Evolutionary conservation across 2,329 filamentous ascomycete species (phyloP).

Genomic region (Eurotiales sp.): DNA sequence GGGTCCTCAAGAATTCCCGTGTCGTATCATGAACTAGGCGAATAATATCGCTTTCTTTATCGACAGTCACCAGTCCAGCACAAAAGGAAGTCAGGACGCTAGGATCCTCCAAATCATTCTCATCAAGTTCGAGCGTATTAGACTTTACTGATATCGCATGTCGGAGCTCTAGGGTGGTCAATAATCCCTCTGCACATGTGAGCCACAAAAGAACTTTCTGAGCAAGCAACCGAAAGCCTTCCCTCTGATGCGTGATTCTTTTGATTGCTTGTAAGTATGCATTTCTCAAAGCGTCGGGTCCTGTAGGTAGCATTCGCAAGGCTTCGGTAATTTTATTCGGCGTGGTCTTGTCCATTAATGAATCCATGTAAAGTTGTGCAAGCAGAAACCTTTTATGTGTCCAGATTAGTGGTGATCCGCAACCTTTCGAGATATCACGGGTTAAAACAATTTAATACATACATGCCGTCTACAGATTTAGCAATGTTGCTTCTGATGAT

Average conservation of each 20-base stretch:
- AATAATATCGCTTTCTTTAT: constrained; percentile 26
- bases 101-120: constrained; percentile 31
- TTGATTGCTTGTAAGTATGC: constrained; percentile 44
- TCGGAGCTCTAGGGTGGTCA: constrained; percentile 36
- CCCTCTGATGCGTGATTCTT: constrained; percentile 39
- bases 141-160: constrained; percentile 42
- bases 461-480: constrained; percentile 31
- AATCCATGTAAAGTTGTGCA: constrained; percentile 22
- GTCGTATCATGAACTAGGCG: constrained; percentile 32
- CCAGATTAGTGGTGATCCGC: too few relatives aligned
- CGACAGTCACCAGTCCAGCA: constrained; percentile 31
- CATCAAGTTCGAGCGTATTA: constrained; percentile 26
- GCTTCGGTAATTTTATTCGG: constrained; percentile 29
- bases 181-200: constrained; percentile 30
- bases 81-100: constrained; percentile 25
- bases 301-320: constrained; percentile 29
- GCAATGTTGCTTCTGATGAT: constrained; percentile 17
- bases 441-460: too few relatives aligned
- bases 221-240: constrained; percentile 31
- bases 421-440: too few relatives aligned
- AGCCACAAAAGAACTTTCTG: constrained; percentile 42
- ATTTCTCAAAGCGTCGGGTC: constrained; percentile 29
- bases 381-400: constrained; percentile 31
- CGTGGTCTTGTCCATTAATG: constrained; percentile 16
- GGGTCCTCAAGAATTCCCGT: constrained; percentile 40